Percentiles rank a stretch among this genome's conserved stretches.
These are phyloP conservation scores for Acanthamoeba castellanii DNA, from an alignment of 208 protist species.

Conservation along the genomic window DNA sequence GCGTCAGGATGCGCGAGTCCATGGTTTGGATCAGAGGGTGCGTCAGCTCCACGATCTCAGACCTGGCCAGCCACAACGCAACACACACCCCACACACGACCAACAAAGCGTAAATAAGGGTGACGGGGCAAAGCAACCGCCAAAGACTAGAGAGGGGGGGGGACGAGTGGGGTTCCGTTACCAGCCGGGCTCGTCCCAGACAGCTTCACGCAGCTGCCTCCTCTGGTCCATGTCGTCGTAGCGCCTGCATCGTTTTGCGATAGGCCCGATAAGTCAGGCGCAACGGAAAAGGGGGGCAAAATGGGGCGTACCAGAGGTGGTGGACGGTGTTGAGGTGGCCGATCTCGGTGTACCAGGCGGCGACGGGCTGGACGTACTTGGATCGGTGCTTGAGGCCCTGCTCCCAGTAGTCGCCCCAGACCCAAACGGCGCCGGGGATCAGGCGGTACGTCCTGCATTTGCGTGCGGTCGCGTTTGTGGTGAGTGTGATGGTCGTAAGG, in stretches of 20 bases:
- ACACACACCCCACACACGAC: neutral
- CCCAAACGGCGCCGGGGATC: constrained; percentile 33
- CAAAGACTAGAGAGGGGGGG: neutral
- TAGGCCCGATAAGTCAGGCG: neutral
- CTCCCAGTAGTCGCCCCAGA: constrained; percentile 57
- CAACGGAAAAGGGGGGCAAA: neutral
- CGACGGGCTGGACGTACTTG: constrained; percentile 69
- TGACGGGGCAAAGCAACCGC: too few species aligned
- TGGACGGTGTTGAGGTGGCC: constrained; percentile 51
- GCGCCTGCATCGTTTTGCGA: neutral
- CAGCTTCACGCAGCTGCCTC: constrained; percentile 49
- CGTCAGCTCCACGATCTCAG: constrained; percentile 50
- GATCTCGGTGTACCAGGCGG: constrained; percentile 65
- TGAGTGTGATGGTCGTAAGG: too few species aligned
- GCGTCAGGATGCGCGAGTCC: constrained; percentile 8
- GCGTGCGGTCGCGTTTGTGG: neutral
- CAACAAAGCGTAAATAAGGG: neutral
- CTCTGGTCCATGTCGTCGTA: constrained; percentile 62
- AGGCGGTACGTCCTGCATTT: constrained; percentile 43
- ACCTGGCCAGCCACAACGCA: neutral
- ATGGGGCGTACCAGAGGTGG: constrained; percentile 9
- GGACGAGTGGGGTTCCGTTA: neutral
- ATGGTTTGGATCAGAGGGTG: constrained; percentile 48
- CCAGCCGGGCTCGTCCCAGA: constrained; percentile 67
- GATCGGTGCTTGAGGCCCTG: constrained; percentile 68